Evolutionary conservation across 805 yeast genomes (phyloP).

Genomic region (Candida chilensis): DNA sequence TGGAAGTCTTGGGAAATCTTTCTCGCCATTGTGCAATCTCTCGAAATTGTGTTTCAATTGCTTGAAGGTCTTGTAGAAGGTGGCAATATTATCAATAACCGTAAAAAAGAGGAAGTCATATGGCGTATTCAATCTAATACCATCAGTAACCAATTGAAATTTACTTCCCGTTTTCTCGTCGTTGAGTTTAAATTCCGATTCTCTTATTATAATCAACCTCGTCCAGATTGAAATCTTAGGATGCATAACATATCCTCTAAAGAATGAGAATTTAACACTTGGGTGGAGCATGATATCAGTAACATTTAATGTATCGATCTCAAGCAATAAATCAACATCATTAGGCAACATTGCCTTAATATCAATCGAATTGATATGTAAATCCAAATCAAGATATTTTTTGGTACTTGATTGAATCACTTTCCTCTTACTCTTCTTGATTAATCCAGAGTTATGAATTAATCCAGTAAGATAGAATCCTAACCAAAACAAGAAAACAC

Average conservation of each 20-base stretch:
- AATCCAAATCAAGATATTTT: conserved; percentile 17
- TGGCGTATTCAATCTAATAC: conserved; percentile 53
- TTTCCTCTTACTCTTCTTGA: too few species aligned
- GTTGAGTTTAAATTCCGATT: conserved; percentile 12
- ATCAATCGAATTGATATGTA: conserved; percentile 21
- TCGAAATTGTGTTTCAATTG: conserved; percentile 48
- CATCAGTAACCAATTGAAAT: conserved; percentile 15
- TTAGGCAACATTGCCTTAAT: conserved; percentile 35
- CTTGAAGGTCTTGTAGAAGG: conserved; percentile 54
- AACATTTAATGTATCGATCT: conserved; percentile 22
- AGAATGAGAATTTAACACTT: conserved; percentile 17
- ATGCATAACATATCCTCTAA: conserved; percentile 38
- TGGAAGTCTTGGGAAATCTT: conserved; percentile 21
- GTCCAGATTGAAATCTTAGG: conserved; percentile 34
- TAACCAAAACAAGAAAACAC: conserved; percentile 33
- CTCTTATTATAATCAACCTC: conserved; percentile 21
- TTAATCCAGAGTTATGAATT: conserved; percentile 17
- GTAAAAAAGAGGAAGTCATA: conserved; percentile 66
- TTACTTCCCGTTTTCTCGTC: conserved; percentile 6
- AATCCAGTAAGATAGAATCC: conserved; percentile 24
- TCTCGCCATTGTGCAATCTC: conserved; percentile 7
- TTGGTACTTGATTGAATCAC: conserved; percentile 4
- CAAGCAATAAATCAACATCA: conserved; percentile 36
- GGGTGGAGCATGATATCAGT: conserved; percentile 16
- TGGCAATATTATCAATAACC: conserved; percentile 71